Percentiles rank a stretch among this genome's conserved stretches.
These are phyloP conservation scores for Arthrinium phaeospermum DNA, from an alignment of 2,329 filamentous ascomycete species.

Conservation along the genomic window DNA sequence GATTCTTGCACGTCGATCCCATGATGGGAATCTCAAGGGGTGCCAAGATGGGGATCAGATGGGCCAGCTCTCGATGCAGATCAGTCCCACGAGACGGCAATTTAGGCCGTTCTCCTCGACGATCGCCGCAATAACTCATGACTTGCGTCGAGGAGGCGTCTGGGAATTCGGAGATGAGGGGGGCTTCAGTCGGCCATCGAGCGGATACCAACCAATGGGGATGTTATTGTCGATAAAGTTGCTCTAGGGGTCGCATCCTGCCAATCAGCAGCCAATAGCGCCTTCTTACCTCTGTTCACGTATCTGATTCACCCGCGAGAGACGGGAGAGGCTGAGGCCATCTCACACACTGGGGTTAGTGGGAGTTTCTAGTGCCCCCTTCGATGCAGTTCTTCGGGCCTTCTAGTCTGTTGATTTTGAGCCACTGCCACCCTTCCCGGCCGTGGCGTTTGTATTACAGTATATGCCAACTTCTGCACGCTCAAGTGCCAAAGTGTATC, in stretches of 20 bases:
- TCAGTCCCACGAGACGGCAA: slow-evolving; percentile 14
- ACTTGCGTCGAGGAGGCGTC: slow-evolving; percentile 12
- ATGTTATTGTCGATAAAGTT: background rate
- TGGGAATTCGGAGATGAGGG: background rate
- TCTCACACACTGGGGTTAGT: slow-evolving; percentile 1
- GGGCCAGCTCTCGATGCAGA: slow-evolving; percentile 6
- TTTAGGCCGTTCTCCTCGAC: background rate
- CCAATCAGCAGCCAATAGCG: slow-evolving; percentile 2
- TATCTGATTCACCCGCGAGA: background rate
- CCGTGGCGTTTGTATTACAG: background rate
- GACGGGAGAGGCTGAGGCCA: slow-evolving; percentile 15
- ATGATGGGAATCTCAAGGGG: slow-evolving; percentile 12
- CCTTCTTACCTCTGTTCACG: background rate
- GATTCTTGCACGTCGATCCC: background rate
- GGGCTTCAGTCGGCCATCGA: background rate
- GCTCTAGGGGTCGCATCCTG: background rate
- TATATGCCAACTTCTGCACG: background rate
- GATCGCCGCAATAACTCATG: background rate
- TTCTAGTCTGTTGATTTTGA: background rate
- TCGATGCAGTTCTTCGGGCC: slow-evolving; percentile 16
- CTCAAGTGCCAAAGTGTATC: background rate
- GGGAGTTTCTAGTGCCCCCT: background rate
- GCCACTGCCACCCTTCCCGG: slow-evolving; percentile 4
- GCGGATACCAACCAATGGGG: background rate
- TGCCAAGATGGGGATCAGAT: slow-evolving; percentile 7